Base-by-base conservation (phyloP, 306 rosid genomes). In the Cotoneaster glaucophyllus region DNA sequence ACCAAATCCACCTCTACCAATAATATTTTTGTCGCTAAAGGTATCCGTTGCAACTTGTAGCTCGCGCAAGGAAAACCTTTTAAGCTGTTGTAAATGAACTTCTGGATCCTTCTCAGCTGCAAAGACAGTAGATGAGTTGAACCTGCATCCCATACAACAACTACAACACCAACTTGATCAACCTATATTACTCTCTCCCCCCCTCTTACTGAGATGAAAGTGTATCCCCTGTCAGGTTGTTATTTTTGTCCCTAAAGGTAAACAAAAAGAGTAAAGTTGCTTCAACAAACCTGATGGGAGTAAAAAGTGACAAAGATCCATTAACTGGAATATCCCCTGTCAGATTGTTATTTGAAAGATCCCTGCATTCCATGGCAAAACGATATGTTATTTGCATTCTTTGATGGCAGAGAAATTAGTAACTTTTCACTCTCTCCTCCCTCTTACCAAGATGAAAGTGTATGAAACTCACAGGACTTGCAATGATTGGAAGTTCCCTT, bases 81-180 rank as follows among this genome's bases (percentile, higher is more conserved):
- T 95, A 59, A 90, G 96, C 86, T 89, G 97, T 34, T 96, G 91
- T 78, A 95, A 91, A 85, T 90, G 97, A 84, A 92, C 97, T 88
- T 95, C 97, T 43, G 97, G 99, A 89, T 88, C 97, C 67, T 62
- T n/a, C 37, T 11, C 64, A 24, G 64, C 64, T 25, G 64, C 64
- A 59, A 77, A 73, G 59, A 74, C 64, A 39, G 50, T 69, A 39
- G 26, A 57, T 43, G 22, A 76, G 66, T 77, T 34, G 75, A 82
- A 41, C 39, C 75, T 58, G 31, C 26, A 76, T 78, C 76, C 45
- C 50, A 29, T 17, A 32, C 59, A 25, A 25, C 26, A 25, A 25
- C 26, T 54, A 61, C 70, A 73, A 56, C 4, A 59, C 13, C 17
- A 52, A 2, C 41, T 8, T 19, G 34, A 31, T 45, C 3, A 28